These are phyloP conservation scores for Sclerotinia minor DNA, from an alignment of 2,329 filamentous ascomycete genomes.

Conservation along the genomic window DNA sequence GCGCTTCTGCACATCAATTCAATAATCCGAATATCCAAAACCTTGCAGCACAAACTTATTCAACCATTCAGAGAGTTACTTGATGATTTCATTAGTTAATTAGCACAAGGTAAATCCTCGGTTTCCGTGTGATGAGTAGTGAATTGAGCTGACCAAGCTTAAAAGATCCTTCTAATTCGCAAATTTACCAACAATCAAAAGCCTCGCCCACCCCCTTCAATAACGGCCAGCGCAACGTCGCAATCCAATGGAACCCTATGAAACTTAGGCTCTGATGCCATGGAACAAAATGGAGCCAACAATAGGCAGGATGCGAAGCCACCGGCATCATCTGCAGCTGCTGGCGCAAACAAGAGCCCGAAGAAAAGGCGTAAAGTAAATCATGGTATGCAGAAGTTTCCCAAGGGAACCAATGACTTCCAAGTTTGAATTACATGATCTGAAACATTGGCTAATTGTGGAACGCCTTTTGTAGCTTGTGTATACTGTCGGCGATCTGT, in stretches of 20 bases:
- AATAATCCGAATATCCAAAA: conserved; percentile 7
- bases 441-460: conserved; percentile 40
- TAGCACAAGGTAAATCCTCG: conserved; percentile 4
- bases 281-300: conserved; percentile 42
- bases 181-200: conserved; percentile 18
- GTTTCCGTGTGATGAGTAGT: conserved; percentile 10
- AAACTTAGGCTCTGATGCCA: conserved; percentile 41
- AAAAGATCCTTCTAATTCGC: conserved; percentile 10
- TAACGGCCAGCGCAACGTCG: conserved; percentile 34
- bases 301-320: conserved; percentile 41
- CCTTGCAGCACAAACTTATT: conserved; percentile 18
- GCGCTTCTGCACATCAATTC: conserved; percentile 22
- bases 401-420: conserved; percentile 33
- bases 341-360: conserved; percentile 54
- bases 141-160: conserved; percentile 29
- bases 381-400: conserved; percentile 64
- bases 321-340: conserved; percentile 39
- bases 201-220: conserved; percentile 24
- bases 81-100: not conserved
- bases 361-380: conserved; percentile 89
- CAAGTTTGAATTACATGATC: conserved; percentile 28
- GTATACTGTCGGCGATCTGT: conserved; percentile 89
- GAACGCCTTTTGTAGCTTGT: conserved; percentile 64
- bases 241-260: conserved; percentile 42
- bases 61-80: not conserved